A percentile compares a stretch with the other conserved stretches of the same genome.
phyloP scores from a whole-genome alignment of 164 flowering plant species.

The Berberis thunbergii region DNA sequence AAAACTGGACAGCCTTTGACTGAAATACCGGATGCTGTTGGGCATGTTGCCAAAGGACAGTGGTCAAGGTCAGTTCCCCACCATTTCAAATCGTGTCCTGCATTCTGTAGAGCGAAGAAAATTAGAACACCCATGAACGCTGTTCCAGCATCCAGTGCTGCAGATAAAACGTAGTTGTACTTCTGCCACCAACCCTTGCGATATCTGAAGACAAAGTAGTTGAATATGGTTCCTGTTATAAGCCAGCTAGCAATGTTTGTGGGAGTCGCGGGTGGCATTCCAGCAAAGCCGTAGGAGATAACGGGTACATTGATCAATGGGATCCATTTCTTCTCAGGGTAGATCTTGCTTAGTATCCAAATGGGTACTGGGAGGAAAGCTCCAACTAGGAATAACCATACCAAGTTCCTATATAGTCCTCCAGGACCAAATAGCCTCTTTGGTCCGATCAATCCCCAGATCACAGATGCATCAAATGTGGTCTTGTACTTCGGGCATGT shows the following conservation, averaged over 20 bases:
- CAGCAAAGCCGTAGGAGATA: slow-evolving; percentile 81
- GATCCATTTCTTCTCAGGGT: slow-evolving; percentile 88
- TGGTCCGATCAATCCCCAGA: slow-evolving; percentile 96
- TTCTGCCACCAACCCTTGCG: slow-evolving; percentile 87
- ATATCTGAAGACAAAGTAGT: slow-evolving; percentile 72
- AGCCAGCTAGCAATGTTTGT: slow-evolving; percentile 95
- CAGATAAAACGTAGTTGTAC: slow-evolving; percentile 82
- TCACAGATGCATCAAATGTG: slow-evolving; percentile 88
- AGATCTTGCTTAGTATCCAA: slow-evolving; percentile 76
- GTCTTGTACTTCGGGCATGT: slow-evolving; percentile 89
- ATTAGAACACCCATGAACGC: slow-evolving; percentile 30
- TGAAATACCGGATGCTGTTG: too few relatives aligned
- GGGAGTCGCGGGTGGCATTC: slow-evolving; percentile 97
- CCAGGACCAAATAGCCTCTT: slow-evolving; percentile 73
- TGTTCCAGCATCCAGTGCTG: slow-evolving; percentile 92
- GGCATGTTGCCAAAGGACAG: too few relatives aligned
- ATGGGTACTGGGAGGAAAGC: slow-evolving; percentile 83
- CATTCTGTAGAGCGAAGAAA: too few relatives aligned
- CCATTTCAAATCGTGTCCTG: too few relatives aligned
- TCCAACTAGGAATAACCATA: slow-evolving; percentile 91
- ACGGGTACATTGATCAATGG: slow-evolving; percentile 83
- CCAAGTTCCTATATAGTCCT: slow-evolving; percentile 74
- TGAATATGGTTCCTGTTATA: slow-evolving; percentile 78
- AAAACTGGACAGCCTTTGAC: too few relatives aligned
- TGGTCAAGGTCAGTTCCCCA: too few relatives aligned